Base-by-base conservation (phyloP, 176 grass and related monocot genomes). In the Thinopyrum elongatum region DNA sequence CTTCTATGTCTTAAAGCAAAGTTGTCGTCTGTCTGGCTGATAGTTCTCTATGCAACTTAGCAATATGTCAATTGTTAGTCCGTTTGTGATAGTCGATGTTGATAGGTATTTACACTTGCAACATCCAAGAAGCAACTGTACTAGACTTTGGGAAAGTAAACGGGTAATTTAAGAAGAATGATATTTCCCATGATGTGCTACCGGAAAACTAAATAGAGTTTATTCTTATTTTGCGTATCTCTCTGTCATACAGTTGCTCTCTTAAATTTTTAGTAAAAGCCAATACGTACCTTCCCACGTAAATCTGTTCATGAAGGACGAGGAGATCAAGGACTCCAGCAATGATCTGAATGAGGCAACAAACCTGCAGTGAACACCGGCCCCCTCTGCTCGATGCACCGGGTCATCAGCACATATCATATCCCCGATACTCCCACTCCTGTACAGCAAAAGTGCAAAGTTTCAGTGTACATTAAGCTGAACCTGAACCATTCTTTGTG, bases 301-400 rank as follows among this genome's bases (percentile, higher is more conserved):
- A 80, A 35, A 95, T 76, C 7, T 80, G 85, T 60, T 92, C 90
- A 26, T 91, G 88, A 65, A 95, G 93, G 83, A 92, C 28, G 34
- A 65, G 76, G n/a, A 89, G 70, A 84, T 91, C 94, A 76, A 95
- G 70, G 38, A 53, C 66, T 30, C 83, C 94, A 46, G 81, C 88
- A 47, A 93, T 87, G 68, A 95, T 91, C 73, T 93, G 91, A 19
- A 87, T 82, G 84, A 80, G 94, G 94, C 80, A 87, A 85, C 85
- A 95, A 95, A 72, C 86, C 84, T 60, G 93, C 71, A 13, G 90
- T 79, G 80, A 95, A 93, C 23, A 93, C 86, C 1, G 91, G 86
- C 22, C 93, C 88, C 82, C 77, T 74, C 80, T 92, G 90, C 76
- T 91, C 86, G 8, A 93, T 84, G 60, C 91, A n/a, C 93, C 90